phyloP scores from a whole-genome alignment of 352 stramenopile species.

The Phytophthora pini region DNA sequence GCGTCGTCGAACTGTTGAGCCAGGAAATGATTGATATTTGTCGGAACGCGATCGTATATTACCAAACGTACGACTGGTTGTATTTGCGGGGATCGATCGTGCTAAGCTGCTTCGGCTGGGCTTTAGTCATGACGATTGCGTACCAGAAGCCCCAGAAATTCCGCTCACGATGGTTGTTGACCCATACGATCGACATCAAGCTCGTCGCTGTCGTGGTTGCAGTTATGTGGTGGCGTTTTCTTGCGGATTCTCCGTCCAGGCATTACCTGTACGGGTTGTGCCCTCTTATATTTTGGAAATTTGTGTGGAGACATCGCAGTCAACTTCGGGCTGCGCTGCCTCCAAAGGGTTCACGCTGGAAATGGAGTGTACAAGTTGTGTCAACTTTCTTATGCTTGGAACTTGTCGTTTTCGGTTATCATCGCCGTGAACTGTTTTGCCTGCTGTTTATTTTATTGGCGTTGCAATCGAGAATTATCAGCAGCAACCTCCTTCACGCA shows the following conservation, averaged over 20 bases:
- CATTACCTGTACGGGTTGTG: conserved; percentile 81
- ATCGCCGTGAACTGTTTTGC: conserved; percentile 57
- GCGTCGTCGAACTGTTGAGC: conserved; percentile 48
- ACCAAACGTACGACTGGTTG: conserved; percentile 85
- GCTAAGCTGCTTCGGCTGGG: conserved; percentile 74
- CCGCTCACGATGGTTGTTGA: conserved; percentile 26
- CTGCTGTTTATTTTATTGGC: conserved; percentile 62
- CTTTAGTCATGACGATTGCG: conserved; percentile 58
- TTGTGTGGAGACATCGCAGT: conserved; percentile 47
- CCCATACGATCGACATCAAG: conserved; percentile 17
- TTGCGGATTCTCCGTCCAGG: conserved; percentile 67
- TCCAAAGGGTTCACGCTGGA: conserved; percentile 3
- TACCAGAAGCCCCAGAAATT: conserved; percentile 49
- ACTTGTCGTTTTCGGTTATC: conserved; percentile 65
- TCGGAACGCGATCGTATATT: conserved; percentile 71
- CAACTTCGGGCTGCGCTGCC: conserved; percentile 26
- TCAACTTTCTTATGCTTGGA: conserved; percentile 50
- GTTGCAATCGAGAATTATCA: conserved; percentile 37
- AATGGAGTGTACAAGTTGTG: conserved; percentile 26
- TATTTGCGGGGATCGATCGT: conserved; percentile 74
- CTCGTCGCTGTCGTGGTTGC: conserved; percentile 19
- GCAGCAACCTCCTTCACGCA: conserved; percentile 10
- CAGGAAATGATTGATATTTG: conserved; percentile 74
- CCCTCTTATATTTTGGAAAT: conserved; percentile 73
- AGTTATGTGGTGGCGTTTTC: conserved; percentile 47